These are phyloP conservation scores for Prunus mira DNA, from an alignment of 306 rosid genomes.

Conservation along the genomic window DNA sequence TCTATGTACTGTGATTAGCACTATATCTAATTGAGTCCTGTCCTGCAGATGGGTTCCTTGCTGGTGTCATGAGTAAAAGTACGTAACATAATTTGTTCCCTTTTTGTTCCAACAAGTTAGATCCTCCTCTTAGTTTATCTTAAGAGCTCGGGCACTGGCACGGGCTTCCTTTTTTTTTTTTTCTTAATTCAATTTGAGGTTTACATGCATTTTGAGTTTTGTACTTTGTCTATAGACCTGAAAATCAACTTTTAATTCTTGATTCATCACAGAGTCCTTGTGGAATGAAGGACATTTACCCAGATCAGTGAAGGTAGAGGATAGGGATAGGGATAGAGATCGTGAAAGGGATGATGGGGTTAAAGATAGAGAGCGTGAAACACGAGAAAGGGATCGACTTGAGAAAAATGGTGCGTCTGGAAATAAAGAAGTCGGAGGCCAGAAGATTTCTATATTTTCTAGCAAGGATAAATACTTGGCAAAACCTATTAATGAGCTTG, in stretches of 20 bases:
- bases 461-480: constrained; percentile 87
- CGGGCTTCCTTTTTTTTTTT: background rate
- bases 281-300: constrained; percentile 75
- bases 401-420: constrained; percentile 41
- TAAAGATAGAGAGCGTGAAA: constrained; percentile 79
- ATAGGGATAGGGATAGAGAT: constrained; percentile 62
- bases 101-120: constrained; percentile 17
- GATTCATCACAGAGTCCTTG: constrained; percentile 60
- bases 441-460: constrained; percentile 66
- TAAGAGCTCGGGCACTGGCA: constrained; percentile 14
- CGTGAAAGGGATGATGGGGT: constrained; percentile 64
- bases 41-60: constrained; percentile 91
- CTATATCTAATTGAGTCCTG: constrained; percentile 43
- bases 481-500: constrained; percentile 96
- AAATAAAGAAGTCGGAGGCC: constrained; percentile 67
- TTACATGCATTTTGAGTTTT: constrained; percentile 5
- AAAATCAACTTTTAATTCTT: constrained; percentile 9
- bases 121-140: constrained; percentile 22
- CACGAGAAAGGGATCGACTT: constrained; percentile 67
- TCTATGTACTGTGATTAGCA: constrained; percentile 19
- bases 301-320: constrained; percentile 70
- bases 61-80: constrained; percentile 97
- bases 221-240: constrained; percentile 1
- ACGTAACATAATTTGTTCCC: constrained; percentile 44
- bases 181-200: background rate